These are phyloP conservation scores for Salmacisia buchloeana DNA, from an alignment of 1,284 basidiomycete genomes.

Conservation along the genomic window DNA sequence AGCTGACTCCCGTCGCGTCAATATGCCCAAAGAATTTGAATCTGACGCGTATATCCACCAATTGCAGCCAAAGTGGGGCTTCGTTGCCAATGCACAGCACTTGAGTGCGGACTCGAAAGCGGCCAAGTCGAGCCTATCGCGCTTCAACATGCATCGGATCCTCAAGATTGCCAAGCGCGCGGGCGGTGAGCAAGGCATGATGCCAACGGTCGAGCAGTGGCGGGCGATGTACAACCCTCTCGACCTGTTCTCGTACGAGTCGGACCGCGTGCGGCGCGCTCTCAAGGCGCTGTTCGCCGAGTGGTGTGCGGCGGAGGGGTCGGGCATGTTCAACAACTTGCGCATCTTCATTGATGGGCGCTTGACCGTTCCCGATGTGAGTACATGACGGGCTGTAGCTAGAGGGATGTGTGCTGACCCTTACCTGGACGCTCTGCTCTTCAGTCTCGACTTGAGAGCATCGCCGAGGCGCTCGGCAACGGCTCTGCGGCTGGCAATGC, in stretches of 20 bases:
- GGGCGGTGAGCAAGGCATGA: background rate
- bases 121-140: background rate
- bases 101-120: background rate
- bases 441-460: background rate
- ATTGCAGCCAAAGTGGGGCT: slow-evolving; percentile 3
- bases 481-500: background rate
- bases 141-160: background rate
- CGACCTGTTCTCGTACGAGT: background rate
- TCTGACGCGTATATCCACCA: too few relatives aligned
- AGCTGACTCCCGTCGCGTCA: background rate
- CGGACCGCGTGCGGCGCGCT: background rate
- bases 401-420: background rate
- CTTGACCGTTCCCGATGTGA: background rate
- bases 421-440: background rate
- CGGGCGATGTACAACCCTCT: slow-evolving; percentile 1
- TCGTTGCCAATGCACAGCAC: background rate
- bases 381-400: background rate
- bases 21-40: background rate
- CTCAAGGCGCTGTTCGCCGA: background rate
- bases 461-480: background rate
- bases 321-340: slow-evolving; percentile 9
- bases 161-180: background rate
- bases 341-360: slow-evolving; percentile 3
- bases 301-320: background rate
- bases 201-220: background rate